Evolutionary conservation across 176 grass and related monocot genomes (phyloP).

Genomic region (Eragrostis nindensis): DNA sequence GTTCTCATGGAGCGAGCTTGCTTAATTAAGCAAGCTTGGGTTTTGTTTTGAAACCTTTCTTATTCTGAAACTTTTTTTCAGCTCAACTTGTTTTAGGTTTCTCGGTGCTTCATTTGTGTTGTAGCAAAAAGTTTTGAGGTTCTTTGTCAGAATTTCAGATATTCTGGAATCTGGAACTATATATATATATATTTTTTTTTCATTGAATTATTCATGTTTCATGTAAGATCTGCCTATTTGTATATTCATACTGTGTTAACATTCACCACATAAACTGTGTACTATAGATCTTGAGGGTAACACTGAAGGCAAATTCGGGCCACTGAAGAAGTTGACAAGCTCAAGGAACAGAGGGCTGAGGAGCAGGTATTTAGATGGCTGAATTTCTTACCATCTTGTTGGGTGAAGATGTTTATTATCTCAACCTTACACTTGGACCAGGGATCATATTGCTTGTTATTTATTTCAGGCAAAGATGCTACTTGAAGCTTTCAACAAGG

Average conservation of each 20-base stretch:
- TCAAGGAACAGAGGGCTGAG: slow-evolving; percentile 88
- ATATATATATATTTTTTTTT: background rate
- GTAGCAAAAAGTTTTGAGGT: background rate
- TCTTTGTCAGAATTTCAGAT: background rate
- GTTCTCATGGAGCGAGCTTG: background rate
- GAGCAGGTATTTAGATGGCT: slow-evolving; percentile 71
- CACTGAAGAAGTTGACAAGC: slow-evolving; percentile 78
- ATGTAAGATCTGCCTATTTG: background rate
- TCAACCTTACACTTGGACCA: background rate
- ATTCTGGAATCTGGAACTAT: background rate
- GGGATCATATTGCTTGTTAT: slow-evolving; percentile 1
- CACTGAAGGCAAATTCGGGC: slow-evolving; percentile 72
- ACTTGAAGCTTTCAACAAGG: slow-evolving; percentile 90
- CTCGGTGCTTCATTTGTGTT: background rate
- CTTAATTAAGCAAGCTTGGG: slow-evolving; percentile 27
- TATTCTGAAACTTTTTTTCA: background rate
- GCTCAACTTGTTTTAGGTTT: background rate
- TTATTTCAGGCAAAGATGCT: slow-evolving; percentile 61
- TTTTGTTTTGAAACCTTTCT: slow-evolving; percentile 18
- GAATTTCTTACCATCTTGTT: slow-evolving; percentile 11
- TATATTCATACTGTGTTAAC: background rate
- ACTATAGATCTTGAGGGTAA: slow-evolving; percentile 92
- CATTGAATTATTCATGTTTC: background rate
- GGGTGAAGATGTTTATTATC: slow-evolving; percentile 12
- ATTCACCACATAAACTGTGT: background rate